phyloP scores from a whole-genome alignment of 78 protist species.

The Dictyostelium discoideum region dicty_2.7 NC_007091.3:616501-617000 shows the following conservation, averaged over 20 bases:
- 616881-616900: not conserved
- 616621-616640: too few relatives aligned
- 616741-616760: not conserved
- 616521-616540: slow-evolving; percentile 1
- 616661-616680: slow-evolving; percentile 59
- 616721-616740: not conserved
- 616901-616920: not conserved
- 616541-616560: slow-evolving; percentile 66
- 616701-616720: slow-evolving; percentile 54
- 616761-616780: too few relatives aligned
- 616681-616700: slow-evolving; percentile 33
- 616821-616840: not conserved
- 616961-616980: not conserved
- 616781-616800: not conserved
- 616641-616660: not conserved
- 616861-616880: not conserved
- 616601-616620: not conserved
- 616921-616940: too few relatives aligned
- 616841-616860: too few relatives aligned
- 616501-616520: slow-evolving; percentile 34
- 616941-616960: not conserved
- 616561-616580: slow-evolving; percentile 60
- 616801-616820: not conserved
- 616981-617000: not conserved
- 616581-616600: slow-evolving; percentile 32